A percentile compares a stretch with the other conserved stretches of the same genome.
Evolutionary conservation across 148 eudicot genomes (phyloP).

Genomic region (Suaeda aralocaspica): DNA sequence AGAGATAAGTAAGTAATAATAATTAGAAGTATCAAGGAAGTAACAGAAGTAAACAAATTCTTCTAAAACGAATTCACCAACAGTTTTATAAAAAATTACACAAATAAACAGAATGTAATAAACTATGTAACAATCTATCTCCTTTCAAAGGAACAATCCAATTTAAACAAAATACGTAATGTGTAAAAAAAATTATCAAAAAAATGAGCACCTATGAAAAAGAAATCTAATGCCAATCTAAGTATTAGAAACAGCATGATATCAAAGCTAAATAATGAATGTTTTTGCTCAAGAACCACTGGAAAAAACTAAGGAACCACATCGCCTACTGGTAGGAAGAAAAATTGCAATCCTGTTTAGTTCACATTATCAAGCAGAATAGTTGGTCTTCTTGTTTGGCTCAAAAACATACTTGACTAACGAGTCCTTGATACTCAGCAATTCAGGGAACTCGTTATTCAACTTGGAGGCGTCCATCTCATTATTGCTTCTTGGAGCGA

Average conservation of each 20-base stretch:
- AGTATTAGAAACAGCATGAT: constrained; percentile 8
- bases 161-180: constrained; percentile 3
- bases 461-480: constrained; percentile 76
- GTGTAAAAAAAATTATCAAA: neutral
- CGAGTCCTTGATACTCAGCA: constrained; percentile 62
- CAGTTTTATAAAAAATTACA: constrained; percentile 21
- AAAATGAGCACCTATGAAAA: constrained; percentile 21
- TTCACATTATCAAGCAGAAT: constrained; percentile 28
- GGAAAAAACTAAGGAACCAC: constrained; percentile 5
- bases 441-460: constrained; percentile 73
- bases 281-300: constrained; percentile 5
- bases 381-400: constrained; percentile 63
- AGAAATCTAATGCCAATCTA: constrained; percentile 21
- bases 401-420: constrained; percentile 72
- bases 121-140: constrained; percentile 18
- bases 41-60: neutral
- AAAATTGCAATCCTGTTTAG: constrained; percentile 18
- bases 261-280: constrained; percentile 21
- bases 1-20: too few species aligned
- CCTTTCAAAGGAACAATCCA: constrained; percentile 11
- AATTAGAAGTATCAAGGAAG: too few species aligned
- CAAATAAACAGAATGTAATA: constrained; percentile 9
- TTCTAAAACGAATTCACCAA: constrained; percentile 3
- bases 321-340: constrained; percentile 12
- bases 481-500: constrained; percentile 72